A percentile compares a stretch with the other conserved stretches of the same genome.
These are phyloP conservation scores for Yamadazyma triangularis DNA, from an alignment of 1,139 yeast species.

Conservation along the genomic window DNA sequence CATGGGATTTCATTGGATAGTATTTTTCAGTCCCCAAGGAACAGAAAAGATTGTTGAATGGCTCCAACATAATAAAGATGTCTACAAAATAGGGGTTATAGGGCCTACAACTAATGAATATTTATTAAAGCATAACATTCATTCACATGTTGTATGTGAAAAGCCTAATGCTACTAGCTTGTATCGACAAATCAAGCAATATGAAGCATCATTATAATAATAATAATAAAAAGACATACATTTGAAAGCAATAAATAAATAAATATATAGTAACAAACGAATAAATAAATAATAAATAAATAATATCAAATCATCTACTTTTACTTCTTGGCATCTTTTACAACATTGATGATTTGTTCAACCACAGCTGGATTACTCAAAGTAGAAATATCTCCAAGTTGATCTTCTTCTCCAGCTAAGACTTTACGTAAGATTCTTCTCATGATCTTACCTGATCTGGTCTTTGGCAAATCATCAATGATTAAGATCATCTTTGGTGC, in stretches of 20 bases:
- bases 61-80: slow-evolving; percentile 23
- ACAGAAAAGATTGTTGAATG: slow-evolving; percentile 51
- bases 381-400: slow-evolving; percentile 90
- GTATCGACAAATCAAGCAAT: slow-evolving; percentile 27
- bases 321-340: slow-evolving; percentile 29
- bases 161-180: slow-evolving; percentile 71
- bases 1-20: slow-evolving; percentile 51
- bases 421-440: slow-evolving; percentile 95
- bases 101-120: slow-evolving; percentile 89
- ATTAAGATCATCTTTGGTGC: slow-evolving; percentile 90
- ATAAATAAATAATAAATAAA: slow-evolving; percentile 1
- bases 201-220: too few species aligned
- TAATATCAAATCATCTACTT: too few species aligned
- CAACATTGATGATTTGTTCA: slow-evolving; percentile 66
- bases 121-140: slow-evolving; percentile 46
- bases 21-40: slow-evolving; percentile 91
- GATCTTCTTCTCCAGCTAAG: slow-evolving; percentile 84
- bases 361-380: slow-evolving; percentile 86
- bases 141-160: slow-evolving; percentile 60
- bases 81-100: slow-evolving; percentile 39
- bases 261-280: too few species aligned
- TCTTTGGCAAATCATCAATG: slow-evolving; percentile 92
- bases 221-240: too few species aligned
- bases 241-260: too few species aligned
- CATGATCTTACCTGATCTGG: slow-evolving; percentile 98